These are phyloP conservation scores for Colletotrichum tropicicola DNA, from an alignment of 2,329 filamentous ascomycete species.

Conservation along the genomic window DNA sequence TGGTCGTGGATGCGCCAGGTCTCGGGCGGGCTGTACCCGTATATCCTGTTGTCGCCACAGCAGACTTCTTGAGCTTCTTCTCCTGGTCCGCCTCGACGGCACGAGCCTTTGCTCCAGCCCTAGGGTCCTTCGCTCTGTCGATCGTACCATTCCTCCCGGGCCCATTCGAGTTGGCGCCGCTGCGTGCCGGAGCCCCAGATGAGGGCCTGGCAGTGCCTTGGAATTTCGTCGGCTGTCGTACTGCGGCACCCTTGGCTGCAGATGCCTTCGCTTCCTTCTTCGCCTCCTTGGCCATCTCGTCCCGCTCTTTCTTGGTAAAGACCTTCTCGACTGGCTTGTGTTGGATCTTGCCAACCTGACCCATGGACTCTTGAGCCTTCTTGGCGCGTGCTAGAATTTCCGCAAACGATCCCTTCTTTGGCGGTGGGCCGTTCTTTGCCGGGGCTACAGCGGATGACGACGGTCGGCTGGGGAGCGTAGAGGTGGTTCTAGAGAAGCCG, in stretches of 20 bases:
- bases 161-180: conserved; percentile 31
- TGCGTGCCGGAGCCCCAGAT: neutral
- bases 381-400: conserved; percentile 79
- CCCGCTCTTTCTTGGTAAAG: conserved; percentile 64
- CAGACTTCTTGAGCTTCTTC: conserved; percentile 71
- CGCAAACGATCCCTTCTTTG: conserved; percentile 78
- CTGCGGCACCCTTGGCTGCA: conserved; percentile 5
- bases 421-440: conserved; percentile 51
- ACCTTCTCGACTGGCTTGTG: conserved; percentile 77
- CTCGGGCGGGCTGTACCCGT: conserved; percentile 71
- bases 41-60: conserved; percentile 70
- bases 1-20: conserved; percentile 47
- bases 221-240: conserved; percentile 15
- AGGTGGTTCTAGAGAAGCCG: neutral
- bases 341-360: conserved; percentile 75
- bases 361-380: conserved; percentile 68
- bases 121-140: conserved; percentile 35
- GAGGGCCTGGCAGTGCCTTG: conserved; percentile 17
- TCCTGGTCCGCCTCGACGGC: conserved; percentile 47
- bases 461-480: conserved; percentile 11
- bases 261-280: conserved; percentile 32
- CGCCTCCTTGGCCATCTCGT: conserved; percentile 54
- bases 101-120: conserved; percentile 25
- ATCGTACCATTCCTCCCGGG: conserved; percentile 32
- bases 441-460: conserved; percentile 53